A percentile compares a stretch with the other conserved stretches of the same genome.
Conservation (phyloP, 2,329 filamentous ascomycete species). For the Samsoniella hepiali region DNA sequence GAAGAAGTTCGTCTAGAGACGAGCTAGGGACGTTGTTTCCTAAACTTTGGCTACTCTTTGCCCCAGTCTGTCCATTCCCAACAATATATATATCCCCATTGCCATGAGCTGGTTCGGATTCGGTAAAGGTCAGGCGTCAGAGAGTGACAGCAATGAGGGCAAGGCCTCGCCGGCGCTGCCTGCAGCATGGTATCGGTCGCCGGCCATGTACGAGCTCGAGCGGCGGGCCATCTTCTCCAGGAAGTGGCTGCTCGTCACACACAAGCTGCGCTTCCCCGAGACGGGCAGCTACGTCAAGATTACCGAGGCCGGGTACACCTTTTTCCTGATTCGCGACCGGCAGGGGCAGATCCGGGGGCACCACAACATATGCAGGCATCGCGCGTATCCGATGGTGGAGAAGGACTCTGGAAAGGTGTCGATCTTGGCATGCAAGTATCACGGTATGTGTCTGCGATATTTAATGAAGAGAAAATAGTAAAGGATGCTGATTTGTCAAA, state of each 20-base stretch:
- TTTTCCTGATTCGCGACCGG: conserved; percentile 25
- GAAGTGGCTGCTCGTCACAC: conserved; percentile 54
- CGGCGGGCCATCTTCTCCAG: conserved; percentile 55
- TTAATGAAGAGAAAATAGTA: too few relatives aligned
- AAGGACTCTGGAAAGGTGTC: conserved; percentile 21
- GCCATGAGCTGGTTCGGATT: conserved; percentile 18
- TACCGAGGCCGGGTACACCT: conserved; percentile 23
- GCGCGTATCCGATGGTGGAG: conserved; percentile 24
- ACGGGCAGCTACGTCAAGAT: conserved; percentile 22
- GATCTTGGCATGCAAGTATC: conserved; percentile 20
- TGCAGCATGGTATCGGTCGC: conserved; percentile 35
- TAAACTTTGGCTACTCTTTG: too few relatives aligned
- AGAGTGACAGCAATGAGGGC: conserved; percentile 1
- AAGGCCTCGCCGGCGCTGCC: conserved; percentile 24
- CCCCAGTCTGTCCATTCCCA: not conserved
- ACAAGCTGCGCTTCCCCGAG: conserved; percentile 22
- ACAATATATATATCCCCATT: not conserved
- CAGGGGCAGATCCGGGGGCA: conserved; percentile 23
- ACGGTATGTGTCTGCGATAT: conserved; percentile 5
- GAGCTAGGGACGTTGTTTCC: not conserved
- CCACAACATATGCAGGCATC: conserved; percentile 25
- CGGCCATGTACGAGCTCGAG: conserved; percentile 56
- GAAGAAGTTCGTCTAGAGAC: not conserved
- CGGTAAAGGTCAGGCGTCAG: not conserved
- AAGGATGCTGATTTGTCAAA: not conserved